Base-by-base conservation (phyloP, 2,329 filamentous ascomycete species). In the Aureobasidium sp. region DNA sequence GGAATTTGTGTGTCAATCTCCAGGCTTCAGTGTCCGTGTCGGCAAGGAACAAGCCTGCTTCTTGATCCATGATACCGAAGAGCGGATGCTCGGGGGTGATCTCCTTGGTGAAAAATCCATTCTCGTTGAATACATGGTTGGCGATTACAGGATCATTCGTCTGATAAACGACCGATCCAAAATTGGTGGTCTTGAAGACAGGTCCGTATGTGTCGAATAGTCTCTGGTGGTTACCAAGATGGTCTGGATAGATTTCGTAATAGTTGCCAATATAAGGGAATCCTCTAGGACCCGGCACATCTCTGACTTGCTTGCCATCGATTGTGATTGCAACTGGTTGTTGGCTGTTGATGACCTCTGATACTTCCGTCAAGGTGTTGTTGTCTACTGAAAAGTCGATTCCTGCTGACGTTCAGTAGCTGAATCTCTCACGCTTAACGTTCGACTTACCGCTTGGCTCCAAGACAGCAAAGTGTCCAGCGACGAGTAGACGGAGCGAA, bases 1-100 rank as follows among this genome's bases (percentile, higher is more conserved):
- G 66, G 70, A 86, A 87, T 69, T 87, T 87, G 74, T 87, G 85
- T 0, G 80, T 78, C 0, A 78, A 60, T 46, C 68, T 72, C 79
- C 80, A 84, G 61, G 79, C 75, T 17, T 78, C 74, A 0, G 77
- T 79, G 23, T 82, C 75, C 0, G 81, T 84, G 66, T 84, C 81
- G 3, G 66, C 66, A 5, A 73, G 50, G 63, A 75, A 75, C 0
- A 75, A 64, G 36, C 67, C 68, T 7, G 72, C 72, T 20, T 66
- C 63, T 6, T 70, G 63, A 23, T 71, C 64, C 61, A 70, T 75
- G 66, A 74, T 71, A 2, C 67, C 68, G 37, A 66, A 69, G 8
- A 75, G 67, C 3, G 72, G 72, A 59, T 73, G 71, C 34, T 66
- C 55, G 5, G 67, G 64, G 27, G 64, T 72, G 61, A 69, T 76